phyloP scores from a whole-genome alignment of 2,329 filamentous ascomycete genomes.

The Aspergillus sp. region DNA sequence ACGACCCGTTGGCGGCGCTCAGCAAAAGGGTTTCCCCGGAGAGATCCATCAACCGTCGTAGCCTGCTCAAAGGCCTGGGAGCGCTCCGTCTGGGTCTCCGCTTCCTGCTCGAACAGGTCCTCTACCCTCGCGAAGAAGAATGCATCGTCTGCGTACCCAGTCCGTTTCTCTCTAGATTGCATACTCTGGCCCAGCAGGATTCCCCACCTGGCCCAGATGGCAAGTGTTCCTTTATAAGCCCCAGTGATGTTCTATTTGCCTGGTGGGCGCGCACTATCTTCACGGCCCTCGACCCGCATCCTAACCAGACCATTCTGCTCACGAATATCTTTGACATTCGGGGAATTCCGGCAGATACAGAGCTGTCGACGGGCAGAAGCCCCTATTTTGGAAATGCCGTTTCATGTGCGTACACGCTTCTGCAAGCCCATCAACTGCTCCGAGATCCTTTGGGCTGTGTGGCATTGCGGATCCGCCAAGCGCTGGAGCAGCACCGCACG shows the following conservation, averaged over 20 bases:
- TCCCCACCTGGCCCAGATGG: neutral
- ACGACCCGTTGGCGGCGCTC: constrained; percentile 28
- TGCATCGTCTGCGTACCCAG: constrained; percentile 3
- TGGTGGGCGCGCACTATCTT: constrained; percentile 32
- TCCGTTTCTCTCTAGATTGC: constrained; percentile 21
- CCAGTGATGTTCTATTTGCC: constrained; percentile 40
- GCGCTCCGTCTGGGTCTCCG: no score
- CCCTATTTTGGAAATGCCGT: constrained; percentile 19
- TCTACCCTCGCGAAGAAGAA: no score
- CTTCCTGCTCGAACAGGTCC: no score
- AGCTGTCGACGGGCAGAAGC: constrained; percentile 18
- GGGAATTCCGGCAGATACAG: constrained; percentile 21
- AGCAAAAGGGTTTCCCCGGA: constrained; percentile 5
- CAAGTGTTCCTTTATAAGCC: constrained; percentile 35
- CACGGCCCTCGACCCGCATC: constrained; percentile 15
- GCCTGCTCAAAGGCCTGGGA: no score
- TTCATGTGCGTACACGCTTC: constrained; percentile 4
- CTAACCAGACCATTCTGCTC: constrained; percentile 26
- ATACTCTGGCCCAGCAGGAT: no score
- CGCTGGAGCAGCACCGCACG: constrained; percentile 12
- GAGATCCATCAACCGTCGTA: neutral
- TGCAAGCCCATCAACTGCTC: constrained; percentile 4
- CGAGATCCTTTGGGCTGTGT: constrained; percentile 2
- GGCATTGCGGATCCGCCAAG: constrained; percentile 8
- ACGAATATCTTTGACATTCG: constrained; percentile 33